A percentile compares a stretch with the other conserved stretches of the same genome.
phyloP scores from a whole-genome alignment of 2,329 filamentous ascomycete genomes.

The Fusarium sp. region DNA sequence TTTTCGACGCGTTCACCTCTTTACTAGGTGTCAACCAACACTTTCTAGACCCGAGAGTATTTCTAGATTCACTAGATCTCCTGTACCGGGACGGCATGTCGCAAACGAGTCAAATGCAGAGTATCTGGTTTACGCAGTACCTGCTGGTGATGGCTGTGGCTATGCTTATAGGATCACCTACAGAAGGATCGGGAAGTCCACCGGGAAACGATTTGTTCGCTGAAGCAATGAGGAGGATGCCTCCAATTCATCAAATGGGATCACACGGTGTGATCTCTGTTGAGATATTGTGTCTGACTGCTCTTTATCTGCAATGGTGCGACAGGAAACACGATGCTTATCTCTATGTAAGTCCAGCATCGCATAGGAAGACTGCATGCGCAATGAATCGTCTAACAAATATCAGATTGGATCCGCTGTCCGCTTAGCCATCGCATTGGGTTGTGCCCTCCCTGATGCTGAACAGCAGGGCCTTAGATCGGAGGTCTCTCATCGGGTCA shows the following conservation, averaged over 20 bases:
- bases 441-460: constrained; percentile 44
- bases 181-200: constrained; percentile 30
- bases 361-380: rapidly evolving
- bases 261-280: constrained; percentile 47
- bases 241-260: constrained; percentile 46
- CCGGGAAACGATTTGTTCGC: constrained; percentile 49
- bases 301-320: constrained; percentile 50
- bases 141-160: constrained; percentile 52
- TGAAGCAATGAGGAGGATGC: constrained; percentile 47
- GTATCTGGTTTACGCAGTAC: constrained; percentile 50
- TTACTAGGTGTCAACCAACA: constrained; percentile 50
- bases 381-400: neutral
- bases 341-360: constrained; percentile 41
- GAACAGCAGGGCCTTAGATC: constrained; percentile 49
- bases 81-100: constrained; percentile 45
- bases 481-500: constrained; percentile 45
- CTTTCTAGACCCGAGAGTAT: constrained; percentile 49
- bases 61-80: constrained; percentile 46
- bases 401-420: constrained; percentile 47
- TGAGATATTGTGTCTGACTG: constrained; percentile 47
- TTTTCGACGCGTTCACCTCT: constrained; percentile 44
- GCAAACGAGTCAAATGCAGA: constrained; percentile 32
- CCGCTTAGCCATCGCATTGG: constrained; percentile 47
- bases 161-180: constrained; percentile 47
- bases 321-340: constrained; percentile 51